phyloP scores from a whole-genome alignment of 768 basidiomycete genomes.

The Tremella yokohamensis region DNA sequence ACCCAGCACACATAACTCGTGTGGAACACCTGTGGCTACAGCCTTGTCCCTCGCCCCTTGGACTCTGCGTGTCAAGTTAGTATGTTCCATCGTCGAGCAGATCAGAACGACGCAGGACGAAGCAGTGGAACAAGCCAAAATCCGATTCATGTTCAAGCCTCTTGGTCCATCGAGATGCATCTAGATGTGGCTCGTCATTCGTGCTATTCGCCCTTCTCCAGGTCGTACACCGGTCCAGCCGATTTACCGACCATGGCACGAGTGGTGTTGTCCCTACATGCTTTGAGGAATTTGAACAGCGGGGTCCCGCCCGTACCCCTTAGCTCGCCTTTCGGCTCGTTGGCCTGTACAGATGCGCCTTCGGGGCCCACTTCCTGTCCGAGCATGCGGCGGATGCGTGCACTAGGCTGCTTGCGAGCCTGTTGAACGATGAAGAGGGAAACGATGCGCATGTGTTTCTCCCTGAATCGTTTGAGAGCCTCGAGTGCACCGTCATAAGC shows the following conservation, averaged over 20 bases:
- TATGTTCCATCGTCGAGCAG: too few relatives aligned
- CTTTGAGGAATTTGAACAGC: conserved; percentile 75
- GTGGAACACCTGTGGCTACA: too few relatives aligned
- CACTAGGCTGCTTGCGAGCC: conserved; percentile 57
- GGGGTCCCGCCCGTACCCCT: conserved; percentile 89
- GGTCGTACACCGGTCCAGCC: conserved; percentile 27
- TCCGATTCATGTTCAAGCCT: too few relatives aligned
- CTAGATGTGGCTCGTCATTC: too few relatives aligned
- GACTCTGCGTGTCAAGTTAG: too few relatives aligned
- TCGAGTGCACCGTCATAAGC: conserved; percentile 74
- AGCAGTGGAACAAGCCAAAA: too few relatives aligned
- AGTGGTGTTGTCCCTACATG: conserved; percentile 81
- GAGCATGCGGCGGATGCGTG: conserved; percentile 35
- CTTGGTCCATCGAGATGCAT: too few relatives aligned
- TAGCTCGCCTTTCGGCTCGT: conserved; percentile 52
- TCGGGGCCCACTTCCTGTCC: conserved; percentile 18
- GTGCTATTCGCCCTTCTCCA: conserved; percentile 15
- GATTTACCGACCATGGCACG: conserved; percentile 45
- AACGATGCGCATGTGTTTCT: conserved; percentile 84
- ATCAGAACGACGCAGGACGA: too few relatives aligned
- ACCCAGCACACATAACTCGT: too few relatives aligned
- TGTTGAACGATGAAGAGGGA: conserved; percentile 82
- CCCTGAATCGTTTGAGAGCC: conserved; percentile 76
- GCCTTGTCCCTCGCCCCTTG: too few relatives aligned
- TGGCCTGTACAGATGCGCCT: conserved; percentile 15